Percentiles rank a stretch among this genome's conserved stretches.
phyloP scores from a whole-genome alignment of 2,329 filamentous ascomycete species.

The Hirsutella minnesotensis region DNA sequence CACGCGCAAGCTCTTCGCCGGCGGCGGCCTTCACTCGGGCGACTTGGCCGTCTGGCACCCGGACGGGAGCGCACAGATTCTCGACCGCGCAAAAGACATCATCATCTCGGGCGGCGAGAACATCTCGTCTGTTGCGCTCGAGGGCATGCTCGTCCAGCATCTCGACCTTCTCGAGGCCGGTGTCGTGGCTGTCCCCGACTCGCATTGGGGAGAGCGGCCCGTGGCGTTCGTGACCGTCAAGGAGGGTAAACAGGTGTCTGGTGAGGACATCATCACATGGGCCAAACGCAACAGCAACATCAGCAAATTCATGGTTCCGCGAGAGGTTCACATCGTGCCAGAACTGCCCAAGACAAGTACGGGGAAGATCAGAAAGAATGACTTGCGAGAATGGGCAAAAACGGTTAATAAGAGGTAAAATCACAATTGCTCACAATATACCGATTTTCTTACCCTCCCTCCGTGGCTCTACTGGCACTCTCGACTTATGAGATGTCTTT shows the following conservation, averaged over 20 bases:
- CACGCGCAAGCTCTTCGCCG: slow-evolving; percentile 75
- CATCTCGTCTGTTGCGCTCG: slow-evolving; percentile 86
- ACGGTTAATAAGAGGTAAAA: slow-evolving; percentile 10
- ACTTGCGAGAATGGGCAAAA: slow-evolving; percentile 71
- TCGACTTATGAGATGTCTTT: too few species aligned
- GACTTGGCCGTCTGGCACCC: slow-evolving; percentile 89
- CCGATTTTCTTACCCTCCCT: neutral
- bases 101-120: slow-evolving; percentile 98
- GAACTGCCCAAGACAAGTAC: slow-evolving; percentile 96
- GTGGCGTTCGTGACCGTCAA: slow-evolving; percentile 86
- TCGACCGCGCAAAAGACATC: slow-evolving; percentile 92
- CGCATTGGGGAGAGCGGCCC: slow-evolving; percentile 90
- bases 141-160: slow-evolving; percentile 80
- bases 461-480: neutral
- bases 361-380: slow-evolving; percentile 93
- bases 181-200: slow-evolving; percentile 77
- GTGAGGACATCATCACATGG: slow-evolving; percentile 69
- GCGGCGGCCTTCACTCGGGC: slow-evolving; percentile 77
- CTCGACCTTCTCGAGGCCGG: slow-evolving; percentile 84
- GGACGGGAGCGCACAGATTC: slow-evolving; percentile 82
- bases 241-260: slow-evolving; percentile 35
- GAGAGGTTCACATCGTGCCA: slow-evolving; percentile 62
- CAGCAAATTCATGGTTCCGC: slow-evolving; percentile 78
- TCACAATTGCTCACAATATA: neutral
- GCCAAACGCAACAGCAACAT: slow-evolving; percentile 70